Conservation (phyloP, 441 rosid genomes). For the Gossypium davidsonii region DNA sequence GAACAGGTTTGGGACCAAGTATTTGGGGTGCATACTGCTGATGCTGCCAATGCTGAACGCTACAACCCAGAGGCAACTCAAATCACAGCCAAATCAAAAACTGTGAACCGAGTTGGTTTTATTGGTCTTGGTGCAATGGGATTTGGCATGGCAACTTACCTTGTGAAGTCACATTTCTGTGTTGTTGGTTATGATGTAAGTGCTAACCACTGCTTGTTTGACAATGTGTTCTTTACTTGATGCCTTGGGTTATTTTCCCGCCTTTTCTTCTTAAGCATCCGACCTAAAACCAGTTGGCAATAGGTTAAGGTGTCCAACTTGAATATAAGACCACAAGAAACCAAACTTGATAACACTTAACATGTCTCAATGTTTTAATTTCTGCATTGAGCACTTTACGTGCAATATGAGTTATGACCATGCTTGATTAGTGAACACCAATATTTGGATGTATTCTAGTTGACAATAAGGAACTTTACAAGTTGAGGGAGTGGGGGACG, state of each 20-base stretch:
- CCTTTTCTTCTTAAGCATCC: neutral
- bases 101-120: conserved; percentile 68
- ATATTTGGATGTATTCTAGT: neutral
- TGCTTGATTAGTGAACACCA: neutral
- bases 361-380: conserved; percentile 4
- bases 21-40: conserved; percentile 54
- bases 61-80: conserved; percentile 71
- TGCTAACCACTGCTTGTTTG: conserved; percentile 18
- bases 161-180: conserved; percentile 58
- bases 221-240: conserved; percentile 2
- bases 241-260: neutral
- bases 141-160: conserved; percentile 88
- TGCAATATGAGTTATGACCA: neutral
- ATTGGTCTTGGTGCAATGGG: conserved; percentile 99
- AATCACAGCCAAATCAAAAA: conserved; percentile 43
- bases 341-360: neutral
- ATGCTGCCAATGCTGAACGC: conserved; percentile 56
- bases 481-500: neutral
- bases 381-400: neutral
- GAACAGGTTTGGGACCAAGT: conserved; percentile 71
- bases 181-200: conserved; percentile 85
- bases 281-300: neutral
- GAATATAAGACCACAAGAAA: neutral
- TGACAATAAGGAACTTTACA: neutral
- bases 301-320: neutral